These are phyloP conservation scores for Ogataea trehaloabstinens DNA, from an alignment of 805 yeast species.

Conservation along the genomic window DNA sequence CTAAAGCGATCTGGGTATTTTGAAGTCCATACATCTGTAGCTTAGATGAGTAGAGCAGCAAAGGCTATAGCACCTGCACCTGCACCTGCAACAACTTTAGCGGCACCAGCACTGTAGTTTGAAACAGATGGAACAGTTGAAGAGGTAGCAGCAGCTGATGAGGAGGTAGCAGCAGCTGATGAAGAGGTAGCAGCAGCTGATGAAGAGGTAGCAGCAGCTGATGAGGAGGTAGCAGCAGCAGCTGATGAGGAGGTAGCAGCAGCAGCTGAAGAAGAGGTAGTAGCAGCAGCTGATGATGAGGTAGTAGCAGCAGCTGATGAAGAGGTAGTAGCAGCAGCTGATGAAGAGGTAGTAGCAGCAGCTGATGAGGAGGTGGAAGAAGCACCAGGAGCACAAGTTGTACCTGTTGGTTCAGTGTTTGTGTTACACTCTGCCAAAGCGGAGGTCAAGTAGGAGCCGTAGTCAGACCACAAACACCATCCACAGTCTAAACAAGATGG, in stretches of 20 bases:
- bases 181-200: constrained; percentile 8
- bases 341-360: constrained; percentile 8
- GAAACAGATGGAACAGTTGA: constrained; percentile 3
- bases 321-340: constrained; percentile 5
- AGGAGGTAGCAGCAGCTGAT: constrained; percentile 13
- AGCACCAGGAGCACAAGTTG: constrained; percentile 23
- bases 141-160: constrained; percentile 10
- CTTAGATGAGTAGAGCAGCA: constrained; percentile 21
- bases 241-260: constrained; percentile 5
- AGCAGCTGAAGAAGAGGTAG: constrained; percentile 10
- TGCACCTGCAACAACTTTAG: constrained; percentile 18
- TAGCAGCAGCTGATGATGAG: constrained; percentile 4
- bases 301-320: constrained; percentile 7
- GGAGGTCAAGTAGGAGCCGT: constrained; percentile 30
- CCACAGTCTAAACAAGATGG: constrained; percentile 39
- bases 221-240: constrained; percentile 1
- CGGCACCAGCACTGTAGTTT: constrained; percentile 13
- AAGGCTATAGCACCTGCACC: constrained; percentile 21
- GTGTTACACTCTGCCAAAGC: constrained; percentile 33
- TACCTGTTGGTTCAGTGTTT: constrained; percentile 38
- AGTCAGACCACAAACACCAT: constrained; percentile 39
- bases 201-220: constrained; percentile 11
- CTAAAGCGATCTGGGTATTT: not conserved
- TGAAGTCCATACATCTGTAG: not conserved
- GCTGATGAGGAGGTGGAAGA: constrained; percentile 14